Base-by-base conservation (phyloP, 2,329 filamentous ascomycete species). In the Colletotrichum sp. region DNA sequence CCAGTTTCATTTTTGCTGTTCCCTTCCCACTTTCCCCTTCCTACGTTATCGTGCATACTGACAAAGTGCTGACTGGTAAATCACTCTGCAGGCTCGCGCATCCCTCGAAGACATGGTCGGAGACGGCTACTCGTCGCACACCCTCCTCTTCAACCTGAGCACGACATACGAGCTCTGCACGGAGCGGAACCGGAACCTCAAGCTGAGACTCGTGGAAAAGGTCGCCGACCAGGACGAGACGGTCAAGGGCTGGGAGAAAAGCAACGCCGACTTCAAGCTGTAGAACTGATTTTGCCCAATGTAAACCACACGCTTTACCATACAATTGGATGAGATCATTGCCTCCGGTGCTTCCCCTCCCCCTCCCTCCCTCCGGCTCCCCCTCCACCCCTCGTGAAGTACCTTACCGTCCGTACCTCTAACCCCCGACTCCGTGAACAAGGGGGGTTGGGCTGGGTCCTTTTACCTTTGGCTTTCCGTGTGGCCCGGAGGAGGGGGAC, bases 91-190 rank as follows among this genome's bases (percentile, higher is more conserved):
- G 89, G 94, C 95, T 1, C 91, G 91, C 16, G 84, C 87, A 15
- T 84, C 94, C 1, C 86, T 98, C 5, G 93, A 96, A 80, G 84
- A 86, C 0, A 85, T 97, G 13, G 87, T 96, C 0, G 88, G 91
- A 5, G 83, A 87, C 1, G 91, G 92, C 2, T 87, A 91, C 55
- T 91, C 92, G 0, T 98, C 96, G 74, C 93, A 94, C 77, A 94
- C 94, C 1, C 86, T 98, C 4, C 91, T 97, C 0, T 98, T 98
- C 85, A 98, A 98, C 82, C 85, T 99, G 15, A 92, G 93, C 13
- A 98, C 96, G 0, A 91, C 98, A 80, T 98, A 98, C 82, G 97
- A 98, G 84, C 89, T 98, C 9, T 97, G 94, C 82, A 96, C 94
- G 0, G 96, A 98, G 79, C 90, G 91, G 77, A 91, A 95, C 56